Base-by-base conservation (phyloP, 129 eudicot species). In the Rutidosis leptorrhynchoides region DNA sequence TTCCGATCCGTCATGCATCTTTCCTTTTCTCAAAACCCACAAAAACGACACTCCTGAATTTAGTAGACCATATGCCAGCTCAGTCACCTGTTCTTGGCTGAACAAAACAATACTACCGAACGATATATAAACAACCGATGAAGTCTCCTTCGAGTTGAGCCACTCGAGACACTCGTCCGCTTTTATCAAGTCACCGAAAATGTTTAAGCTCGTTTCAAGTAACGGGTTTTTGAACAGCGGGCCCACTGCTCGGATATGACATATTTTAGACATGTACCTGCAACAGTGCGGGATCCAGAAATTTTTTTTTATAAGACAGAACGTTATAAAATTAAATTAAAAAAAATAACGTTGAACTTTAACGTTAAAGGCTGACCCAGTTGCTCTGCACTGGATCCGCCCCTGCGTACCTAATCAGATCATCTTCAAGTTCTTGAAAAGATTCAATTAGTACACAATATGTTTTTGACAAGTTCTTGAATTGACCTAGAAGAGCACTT, bases 121-220 rank as follows among this genome's bases (percentile, higher is more conserved):
- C 17, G 92, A 85, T 4, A 88, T 77, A 69, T 88, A 88, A 7
- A 85, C 89, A 53, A 88, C 92, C 1, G 96, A 74, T 0, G 84
- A 57, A 28, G 76, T 69, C 2, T 56, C 70, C 67, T 78, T 77
- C 1, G 83, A 54, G 67, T 88, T 80, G 16, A 88, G 82, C 83
- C 85, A 88, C 42, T 62, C 82, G 0, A 74, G 22, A 51, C 81
- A 77, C 14, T 65, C 64, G 9, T 82, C 89, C 7, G 85, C 86
- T 65, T 69, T 78, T 2, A 75, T 6, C n/a, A 80, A 56, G 59
- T 84, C 87, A 3, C 68, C 91, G 1, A 72, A 40, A 20, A 88
- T 46, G 24, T 42, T 64, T 2, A 85, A 71, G 55, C 19, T 26
- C 0, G 68, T 28, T 28, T 64, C 58, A 0, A 70, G 74, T 60